A percentile compares a stretch with the other conserved stretches of the same genome.
These are phyloP conservation scores for Paspalum vaginatum DNA, from an alignment of 176 grass and related monocot genomes.

Conservation along the genomic window DNA sequence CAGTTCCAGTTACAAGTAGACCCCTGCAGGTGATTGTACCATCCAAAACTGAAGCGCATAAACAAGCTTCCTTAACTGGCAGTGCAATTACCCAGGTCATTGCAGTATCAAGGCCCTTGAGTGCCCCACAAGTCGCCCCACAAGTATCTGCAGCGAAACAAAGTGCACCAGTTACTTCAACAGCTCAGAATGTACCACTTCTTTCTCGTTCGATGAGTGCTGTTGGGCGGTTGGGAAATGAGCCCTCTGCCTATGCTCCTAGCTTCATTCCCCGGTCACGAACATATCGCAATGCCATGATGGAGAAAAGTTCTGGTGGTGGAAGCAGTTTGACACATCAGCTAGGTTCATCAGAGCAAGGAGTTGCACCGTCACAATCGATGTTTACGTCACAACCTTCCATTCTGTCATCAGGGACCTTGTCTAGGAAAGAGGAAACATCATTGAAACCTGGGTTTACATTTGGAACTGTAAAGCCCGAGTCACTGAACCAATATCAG, in stretches of 20 bases:
- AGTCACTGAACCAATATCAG: slow-evolving; percentile 55
- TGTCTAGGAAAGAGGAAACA: slow-evolving; percentile 47
- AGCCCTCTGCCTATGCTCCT: slow-evolving; percentile 60
- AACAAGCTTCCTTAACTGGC: slow-evolving; percentile 38
- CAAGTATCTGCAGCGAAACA: slow-evolving; percentile 62
- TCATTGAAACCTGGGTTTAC: slow-evolving; percentile 58
- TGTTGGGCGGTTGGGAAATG: slow-evolving; percentile 66
- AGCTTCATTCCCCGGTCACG: slow-evolving; percentile 68
- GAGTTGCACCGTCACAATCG: slow-evolving; percentile 43
- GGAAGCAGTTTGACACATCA: slow-evolving; percentile 40
- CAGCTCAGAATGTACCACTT: slow-evolving; percentile 46
- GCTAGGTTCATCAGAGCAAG: slow-evolving; percentile 43
- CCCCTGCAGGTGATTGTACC: slow-evolving; percentile 31
- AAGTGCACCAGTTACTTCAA: slow-evolving; percentile 52
- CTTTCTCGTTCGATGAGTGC: slow-evolving; percentile 82
- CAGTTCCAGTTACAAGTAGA: slow-evolving; percentile 42
- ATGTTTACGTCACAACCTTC: slow-evolving; percentile 53
- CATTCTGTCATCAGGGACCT: slow-evolving; percentile 44
- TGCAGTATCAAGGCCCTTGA: slow-evolving; percentile 60
- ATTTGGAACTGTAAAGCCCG: slow-evolving; percentile 67
- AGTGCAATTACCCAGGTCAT: slow-evolving; percentile 40
- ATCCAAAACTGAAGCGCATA: slow-evolving; percentile 58
- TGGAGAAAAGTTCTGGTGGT: slow-evolving; percentile 55
- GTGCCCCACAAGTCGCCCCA: slow-evolving; percentile 80
- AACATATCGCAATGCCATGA: slow-evolving; percentile 94